phyloP scores from a whole-genome alignment of 805 yeast genomes.

The Isabelozyma gotoi region DNA sequence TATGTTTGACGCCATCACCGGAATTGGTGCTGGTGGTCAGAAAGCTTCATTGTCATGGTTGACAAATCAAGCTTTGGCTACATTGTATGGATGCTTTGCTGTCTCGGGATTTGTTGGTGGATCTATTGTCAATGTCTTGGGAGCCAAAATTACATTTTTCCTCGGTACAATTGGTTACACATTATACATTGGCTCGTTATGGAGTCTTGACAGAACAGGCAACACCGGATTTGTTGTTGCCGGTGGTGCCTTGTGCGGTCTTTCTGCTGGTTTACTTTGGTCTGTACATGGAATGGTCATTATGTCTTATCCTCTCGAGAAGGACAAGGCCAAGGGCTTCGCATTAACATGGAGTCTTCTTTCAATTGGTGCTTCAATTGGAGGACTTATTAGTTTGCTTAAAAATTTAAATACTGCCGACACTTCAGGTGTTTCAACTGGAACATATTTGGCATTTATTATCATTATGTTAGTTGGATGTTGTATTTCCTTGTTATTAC shows the following conservation, averaged over 20 bases:
- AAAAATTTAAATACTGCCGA: conserved; percentile 3
- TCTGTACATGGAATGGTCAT: conserved; percentile 11
- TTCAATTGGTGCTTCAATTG: conserved; percentile 11
- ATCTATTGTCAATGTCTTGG: conserved; percentile 6
- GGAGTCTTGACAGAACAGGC: conserved; percentile 10
- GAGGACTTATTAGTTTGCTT: conserved; percentile 11
- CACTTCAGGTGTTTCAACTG: conserved; percentile 9
- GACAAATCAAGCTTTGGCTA: conserved; percentile 7
- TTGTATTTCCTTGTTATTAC: conserved; percentile 6
- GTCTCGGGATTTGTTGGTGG: conserved; percentile 10
- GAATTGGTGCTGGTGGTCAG: conserved; percentile 10
- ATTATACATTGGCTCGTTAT: conserved; percentile 13
- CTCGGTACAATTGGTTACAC: conserved; percentile 13
- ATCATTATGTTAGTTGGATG: conserved; percentile 9
- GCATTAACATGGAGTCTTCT: conserved; percentile 12
- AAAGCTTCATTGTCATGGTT: conserved; percentile 5
- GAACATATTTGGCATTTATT: conserved; percentile 11
- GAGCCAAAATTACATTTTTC: conserved; percentile 6
- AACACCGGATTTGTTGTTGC: conserved; percentile 10
- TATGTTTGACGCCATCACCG: conserved; percentile 9
- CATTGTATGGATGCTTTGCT: conserved; percentile 9
- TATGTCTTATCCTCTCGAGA: conserved; percentile 12
- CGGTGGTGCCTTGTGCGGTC: conserved; percentile 8
- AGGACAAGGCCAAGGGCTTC: conserved; percentile 11
- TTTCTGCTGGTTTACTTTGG: conserved; percentile 13